These are phyloP conservation scores for Chaetomium cochliodes DNA, from an alignment of 495 filamentous ascomycete species.

Conservation along the genomic window DNA sequence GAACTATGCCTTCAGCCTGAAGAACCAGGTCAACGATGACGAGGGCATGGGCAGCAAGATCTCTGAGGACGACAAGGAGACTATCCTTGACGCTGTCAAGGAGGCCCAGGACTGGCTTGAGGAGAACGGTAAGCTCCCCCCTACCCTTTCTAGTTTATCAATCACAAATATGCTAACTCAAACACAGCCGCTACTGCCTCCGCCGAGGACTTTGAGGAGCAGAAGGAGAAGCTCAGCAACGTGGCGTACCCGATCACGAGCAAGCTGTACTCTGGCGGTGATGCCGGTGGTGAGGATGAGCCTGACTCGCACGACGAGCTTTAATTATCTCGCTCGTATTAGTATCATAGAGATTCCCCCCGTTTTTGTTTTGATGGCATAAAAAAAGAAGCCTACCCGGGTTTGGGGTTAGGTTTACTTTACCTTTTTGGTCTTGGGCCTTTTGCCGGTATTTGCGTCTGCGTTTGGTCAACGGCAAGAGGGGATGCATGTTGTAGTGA, in stretches of 20 bases:
- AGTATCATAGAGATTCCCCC: slow-evolving; percentile 42
- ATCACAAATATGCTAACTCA: slow-evolving; percentile 26
- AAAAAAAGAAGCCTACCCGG: slow-evolving; percentile 16
- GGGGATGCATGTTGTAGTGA: not conserved
- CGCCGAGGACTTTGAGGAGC: slow-evolving; percentile 96
- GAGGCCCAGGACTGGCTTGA: slow-evolving; percentile 97
- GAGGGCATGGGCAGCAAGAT: slow-evolving; percentile 96
- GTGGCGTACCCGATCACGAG: slow-evolving; percentile 98
- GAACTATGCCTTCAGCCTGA: slow-evolving; percentile 95
- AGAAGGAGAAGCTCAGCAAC: slow-evolving; percentile 96
- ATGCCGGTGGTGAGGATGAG: slow-evolving; percentile 68
- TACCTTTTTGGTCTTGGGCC: not conserved
- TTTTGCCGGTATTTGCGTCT: not conserved
- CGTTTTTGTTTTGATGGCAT: slow-evolving; percentile 30
- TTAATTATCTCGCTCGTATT: slow-evolving; percentile 48
- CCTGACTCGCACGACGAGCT: slow-evolving; percentile 82
- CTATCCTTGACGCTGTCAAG: slow-evolving; percentile 94
- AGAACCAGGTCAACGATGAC: slow-evolving; percentile 98
- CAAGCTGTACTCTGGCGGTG: slow-evolving; percentile 82
- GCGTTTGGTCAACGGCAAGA: not conserved
- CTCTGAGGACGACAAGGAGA: slow-evolving; percentile 97
- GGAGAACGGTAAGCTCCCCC: slow-evolving; percentile 61
- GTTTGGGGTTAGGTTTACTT: slow-evolving; percentile 1
- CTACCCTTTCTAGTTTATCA: not conserved
- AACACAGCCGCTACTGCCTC: slow-evolving; percentile 65